Evolutionary conservation across 257 asterid genomes (phyloP).

Genomic region (Jaltomata sinuosa): DNA sequence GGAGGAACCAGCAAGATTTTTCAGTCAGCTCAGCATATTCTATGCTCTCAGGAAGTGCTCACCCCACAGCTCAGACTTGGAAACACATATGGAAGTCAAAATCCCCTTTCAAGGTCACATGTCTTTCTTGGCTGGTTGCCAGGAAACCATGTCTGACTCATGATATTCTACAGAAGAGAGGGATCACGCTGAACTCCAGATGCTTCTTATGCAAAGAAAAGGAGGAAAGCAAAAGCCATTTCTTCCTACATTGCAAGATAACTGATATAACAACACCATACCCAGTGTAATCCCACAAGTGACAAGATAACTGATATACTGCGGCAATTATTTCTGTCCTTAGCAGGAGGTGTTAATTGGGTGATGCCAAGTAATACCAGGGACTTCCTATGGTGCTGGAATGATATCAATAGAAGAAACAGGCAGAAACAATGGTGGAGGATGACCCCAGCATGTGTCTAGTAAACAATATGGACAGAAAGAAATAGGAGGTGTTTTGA

Average conservation of each 20-base stretch:
- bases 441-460: neutral
- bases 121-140: too few relatives aligned
- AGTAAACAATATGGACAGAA: neutral
- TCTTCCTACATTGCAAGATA: neutral
- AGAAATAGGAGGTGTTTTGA: neutral
- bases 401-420: neutral
- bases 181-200: neutral
- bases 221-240: neutral
- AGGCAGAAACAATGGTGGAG: neutral
- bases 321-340: neutral
- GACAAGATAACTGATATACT: neutral
- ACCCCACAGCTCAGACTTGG: too few relatives aligned
- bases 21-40: too few relatives aligned
- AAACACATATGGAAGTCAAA: too few relatives aligned
- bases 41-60: too few relatives aligned
- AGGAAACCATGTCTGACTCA: too few relatives aligned
- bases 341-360: neutral
- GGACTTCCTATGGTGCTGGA: neutral
- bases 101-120: too few relatives aligned
- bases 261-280: too few relatives aligned
- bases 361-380: neutral
- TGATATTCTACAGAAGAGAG: too few relatives aligned
- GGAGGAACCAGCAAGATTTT: too few relatives aligned
- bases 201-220: neutral
- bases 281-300: too few relatives aligned